Conservation (phyloP, 202 grass and related monocot genomes). For the Digitaria exilis region DNA sequence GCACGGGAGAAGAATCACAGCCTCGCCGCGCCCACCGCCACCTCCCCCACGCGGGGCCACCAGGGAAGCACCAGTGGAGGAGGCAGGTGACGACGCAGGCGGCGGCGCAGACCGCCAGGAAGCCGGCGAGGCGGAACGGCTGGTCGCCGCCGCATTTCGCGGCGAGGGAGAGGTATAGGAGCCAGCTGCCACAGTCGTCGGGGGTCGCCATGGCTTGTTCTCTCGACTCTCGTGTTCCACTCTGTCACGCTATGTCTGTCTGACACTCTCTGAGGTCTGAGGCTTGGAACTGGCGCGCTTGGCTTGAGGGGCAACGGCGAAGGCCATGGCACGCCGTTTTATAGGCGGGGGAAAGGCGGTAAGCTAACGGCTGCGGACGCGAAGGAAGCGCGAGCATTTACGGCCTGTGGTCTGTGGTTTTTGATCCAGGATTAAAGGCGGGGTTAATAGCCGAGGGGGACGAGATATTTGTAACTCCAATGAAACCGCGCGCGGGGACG, state of each 20-base stretch:
- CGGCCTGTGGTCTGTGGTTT: no score
- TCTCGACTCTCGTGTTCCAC: neutral
- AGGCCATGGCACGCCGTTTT: constrained; percentile 33
- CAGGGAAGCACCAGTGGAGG: constrained; percentile 71
- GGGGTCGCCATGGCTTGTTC: constrained; percentile 57
- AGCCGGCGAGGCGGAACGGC: constrained; percentile 39
- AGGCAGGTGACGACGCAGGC: constrained; percentile 22
- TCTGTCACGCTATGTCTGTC: no score
- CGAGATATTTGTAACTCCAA: neutral
- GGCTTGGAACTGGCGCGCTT: neutral
- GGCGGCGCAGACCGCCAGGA: neutral
- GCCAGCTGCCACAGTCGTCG: constrained; percentile 49
- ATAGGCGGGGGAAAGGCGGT: no score
- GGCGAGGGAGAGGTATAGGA: constrained; percentile 61
- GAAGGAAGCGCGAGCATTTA: no score
- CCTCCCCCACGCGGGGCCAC: constrained; percentile 78
- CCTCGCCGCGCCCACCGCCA: constrained; percentile 45
- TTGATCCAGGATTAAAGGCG: neutral
- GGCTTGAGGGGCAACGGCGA: neutral
- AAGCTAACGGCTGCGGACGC: no score
- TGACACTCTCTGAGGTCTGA: neutral
- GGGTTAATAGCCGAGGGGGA: neutral
- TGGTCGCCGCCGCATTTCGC: constrained; percentile 54
- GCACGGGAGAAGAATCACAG: neutral
- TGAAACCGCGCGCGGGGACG: neutral